A percentile compares a stretch with the other conserved stretches of the same genome.
Conservation (phyloP, 2,329 filamentous ascomycete species). For the Penicillium sp. region DNA sequence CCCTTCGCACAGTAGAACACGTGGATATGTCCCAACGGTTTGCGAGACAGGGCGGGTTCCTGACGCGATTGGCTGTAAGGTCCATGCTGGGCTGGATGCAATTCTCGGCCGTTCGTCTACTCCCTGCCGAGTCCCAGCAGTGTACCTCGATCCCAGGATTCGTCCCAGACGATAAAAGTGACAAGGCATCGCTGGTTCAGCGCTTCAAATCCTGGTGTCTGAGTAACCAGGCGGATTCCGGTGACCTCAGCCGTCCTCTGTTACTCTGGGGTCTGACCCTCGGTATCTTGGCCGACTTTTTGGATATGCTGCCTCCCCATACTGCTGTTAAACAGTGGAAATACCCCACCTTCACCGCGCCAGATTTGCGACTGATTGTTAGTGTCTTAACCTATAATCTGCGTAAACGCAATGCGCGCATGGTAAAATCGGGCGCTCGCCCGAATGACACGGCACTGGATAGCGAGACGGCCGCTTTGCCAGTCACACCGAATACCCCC, state of each 20-base stretch:
- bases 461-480: conserved; percentile 38
- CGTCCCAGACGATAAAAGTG: conserved; percentile 40
- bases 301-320: conserved; percentile 68
- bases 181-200: conserved; percentile 28
- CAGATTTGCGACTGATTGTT: conserved; percentile 64
- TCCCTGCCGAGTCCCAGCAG: conserved; percentile 65
- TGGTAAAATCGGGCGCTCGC: conserved; percentile 37
- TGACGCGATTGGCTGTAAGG: conserved; percentile 60
- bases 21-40: conserved; percentile 68
- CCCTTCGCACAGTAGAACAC: conserved; percentile 64
- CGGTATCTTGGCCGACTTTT: conserved; percentile 68
- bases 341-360: conserved; percentile 69
- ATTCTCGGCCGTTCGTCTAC: conserved; percentile 67
- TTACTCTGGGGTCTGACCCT: conserved; percentile 72
- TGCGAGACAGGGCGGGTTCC: conserved; percentile 58
- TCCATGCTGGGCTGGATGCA: conserved; percentile 67
- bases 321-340: conserved; percentile 67
- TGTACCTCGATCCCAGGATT: conserved; percentile 59
- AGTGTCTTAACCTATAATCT: conserved; percentile 64
- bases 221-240: conserved; percentile 32
- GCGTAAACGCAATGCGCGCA: conserved; percentile 54
- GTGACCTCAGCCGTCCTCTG: conserved; percentile 52
- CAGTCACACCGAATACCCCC: conserved; percentile 25
- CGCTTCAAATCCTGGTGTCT: conserved; percentile 33
- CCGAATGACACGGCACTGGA: conserved; percentile 38